Conservation (phyloP, 2,329 filamentous ascomycete species). For the Sporothrix dimorphospora region DNA sequence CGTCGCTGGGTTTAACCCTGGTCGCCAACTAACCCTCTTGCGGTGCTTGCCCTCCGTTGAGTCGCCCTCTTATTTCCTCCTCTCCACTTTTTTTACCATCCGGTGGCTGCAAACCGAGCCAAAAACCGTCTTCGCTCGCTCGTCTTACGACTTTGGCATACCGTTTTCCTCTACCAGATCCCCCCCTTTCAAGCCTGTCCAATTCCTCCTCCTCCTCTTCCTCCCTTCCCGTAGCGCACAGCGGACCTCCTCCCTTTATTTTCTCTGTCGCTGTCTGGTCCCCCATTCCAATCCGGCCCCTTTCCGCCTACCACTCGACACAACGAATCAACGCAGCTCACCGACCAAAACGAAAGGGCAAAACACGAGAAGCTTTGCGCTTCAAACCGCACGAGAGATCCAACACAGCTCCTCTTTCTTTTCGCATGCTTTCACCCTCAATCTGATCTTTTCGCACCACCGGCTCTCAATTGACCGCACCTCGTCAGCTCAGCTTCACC, state of each 20-base stretch:
- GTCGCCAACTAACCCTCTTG: slow-evolving; percentile 12
- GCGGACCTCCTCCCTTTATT: slow-evolving; percentile 22
- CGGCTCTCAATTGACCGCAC: slow-evolving; percentile 6
- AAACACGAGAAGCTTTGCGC: slow-evolving; percentile 14
- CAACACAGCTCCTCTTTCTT: background rate
- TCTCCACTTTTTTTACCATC: slow-evolving; percentile 28
- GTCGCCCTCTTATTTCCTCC: slow-evolving; percentile 25
- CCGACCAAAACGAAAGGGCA: background rate
- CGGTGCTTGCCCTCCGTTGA: slow-evolving; percentile 15
- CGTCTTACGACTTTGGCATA: slow-evolving; percentile 28
- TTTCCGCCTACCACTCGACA: background rate
- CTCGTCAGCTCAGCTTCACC: slow-evolving; percentile 14
- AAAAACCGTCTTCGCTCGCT: slow-evolving; percentile 18
- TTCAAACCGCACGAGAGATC: background rate
- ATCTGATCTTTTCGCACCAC: background rate
- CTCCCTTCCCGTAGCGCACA: slow-evolving; percentile 26
- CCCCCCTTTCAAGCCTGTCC: slow-evolving; percentile 15
- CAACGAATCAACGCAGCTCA: slow-evolving; percentile 23
- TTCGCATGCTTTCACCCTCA: background rate
- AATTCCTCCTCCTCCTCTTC: slow-evolving; percentile 7
- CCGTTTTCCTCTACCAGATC: slow-evolving; percentile 15
- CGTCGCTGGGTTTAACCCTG: slow-evolving; percentile 12
- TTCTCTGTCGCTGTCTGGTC: slow-evolving; percentile 13
- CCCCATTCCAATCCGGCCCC: slow-evolving; percentile 18
- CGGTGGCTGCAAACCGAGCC: slow-evolving; percentile 19